These are phyloP conservation scores for Cotoneaster glaucophyllus DNA, from an alignment of 306 rosid genomes.

Conservation along the genomic window DNA sequence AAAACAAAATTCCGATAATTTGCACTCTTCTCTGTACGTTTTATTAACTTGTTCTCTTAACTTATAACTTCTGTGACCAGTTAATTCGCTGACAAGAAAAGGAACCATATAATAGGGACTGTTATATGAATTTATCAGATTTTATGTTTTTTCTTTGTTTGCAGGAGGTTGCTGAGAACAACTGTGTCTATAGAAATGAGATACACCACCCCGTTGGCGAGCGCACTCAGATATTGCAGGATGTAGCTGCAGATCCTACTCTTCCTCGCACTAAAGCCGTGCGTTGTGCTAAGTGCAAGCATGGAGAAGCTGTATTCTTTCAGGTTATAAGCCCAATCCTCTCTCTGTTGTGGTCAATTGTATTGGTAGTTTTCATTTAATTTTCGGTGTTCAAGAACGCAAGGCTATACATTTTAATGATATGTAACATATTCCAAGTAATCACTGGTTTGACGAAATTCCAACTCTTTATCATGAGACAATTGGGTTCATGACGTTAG, in stretches of 20 bases:
- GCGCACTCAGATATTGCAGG: slow-evolving; percentile 85
- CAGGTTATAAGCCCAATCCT: slow-evolving; percentile 45
- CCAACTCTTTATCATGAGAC: not conserved
- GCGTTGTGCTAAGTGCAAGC: slow-evolving; percentile 82
- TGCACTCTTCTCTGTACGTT: not conserved
- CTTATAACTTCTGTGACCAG: not conserved
- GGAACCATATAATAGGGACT: not conserved
- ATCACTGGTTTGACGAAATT: not conserved
- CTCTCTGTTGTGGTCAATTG: not conserved
- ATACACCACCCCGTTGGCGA: slow-evolving; percentile 89
- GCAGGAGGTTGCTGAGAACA: slow-evolving; percentile 91
- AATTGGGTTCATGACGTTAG: not conserved
- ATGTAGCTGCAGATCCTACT: slow-evolving; percentile 96
- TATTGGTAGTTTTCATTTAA: not conserved
- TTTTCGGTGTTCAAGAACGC: not conserved
- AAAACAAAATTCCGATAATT: not conserved
- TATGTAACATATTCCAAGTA: not conserved
- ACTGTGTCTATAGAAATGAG: slow-evolving; percentile 86
- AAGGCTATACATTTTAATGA: not conserved
- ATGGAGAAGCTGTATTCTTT: slow-evolving; percentile 98
- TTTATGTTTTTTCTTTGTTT: not conserved
- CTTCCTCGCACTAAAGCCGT: slow-evolving; percentile 96
- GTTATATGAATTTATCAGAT: not conserved
- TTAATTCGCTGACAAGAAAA: no score
- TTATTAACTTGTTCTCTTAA: not conserved